Evolutionary conservation across 306 rosid species (phyloP).

Genomic region (Vicia villosa): DNA sequence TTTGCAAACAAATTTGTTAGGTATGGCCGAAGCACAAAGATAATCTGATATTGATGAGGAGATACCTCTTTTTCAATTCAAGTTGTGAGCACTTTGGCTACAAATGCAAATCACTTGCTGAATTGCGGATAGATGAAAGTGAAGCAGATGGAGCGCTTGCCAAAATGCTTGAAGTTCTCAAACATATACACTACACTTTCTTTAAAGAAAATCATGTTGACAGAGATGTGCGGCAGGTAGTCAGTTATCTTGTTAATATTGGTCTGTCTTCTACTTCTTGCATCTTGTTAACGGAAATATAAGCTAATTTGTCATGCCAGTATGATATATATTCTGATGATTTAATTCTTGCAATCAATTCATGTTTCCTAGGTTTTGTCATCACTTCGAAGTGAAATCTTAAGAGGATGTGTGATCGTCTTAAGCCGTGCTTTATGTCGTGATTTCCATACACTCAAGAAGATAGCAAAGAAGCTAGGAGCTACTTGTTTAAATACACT

Average conservation of each 20-base stretch:
- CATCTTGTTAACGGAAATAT: not conserved
- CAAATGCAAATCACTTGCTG: conserved; percentile 68
- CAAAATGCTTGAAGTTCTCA: conserved; percentile 68
- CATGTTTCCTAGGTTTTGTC: conserved; percentile 57
- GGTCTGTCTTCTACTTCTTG: not conserved
- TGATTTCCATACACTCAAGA: conserved; percentile 55
- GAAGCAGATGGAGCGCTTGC: conserved; percentile 81
- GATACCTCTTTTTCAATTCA: conserved; percentile 84
- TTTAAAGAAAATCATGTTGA: conserved; percentile 51
- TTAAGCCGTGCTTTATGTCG: conserved; percentile 63
- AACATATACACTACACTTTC: conserved; percentile 60
- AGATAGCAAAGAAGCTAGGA: conserved; percentile 81
- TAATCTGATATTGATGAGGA: conserved; percentile 80
- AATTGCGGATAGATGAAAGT: conserved; percentile 67
- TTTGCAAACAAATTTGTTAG: conserved; percentile 45
- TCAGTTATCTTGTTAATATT: not conserved
- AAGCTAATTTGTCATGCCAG: not conserved
- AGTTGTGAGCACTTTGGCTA: conserved; percentile 77
- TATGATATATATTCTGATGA: conserved; percentile 1
- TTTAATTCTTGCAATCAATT: not conserved
- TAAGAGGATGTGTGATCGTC: conserved; percentile 62
- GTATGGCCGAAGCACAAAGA: conserved; percentile 85
- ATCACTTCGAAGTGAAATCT: conserved; percentile 47
- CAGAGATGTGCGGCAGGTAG: conserved; percentile 87
- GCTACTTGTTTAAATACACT: conserved; percentile 64